These are phyloP conservation scores for Psilocybe azurescens DNA, from an alignment of 768 basidiomycete species.

Conservation along the genomic window DNA sequence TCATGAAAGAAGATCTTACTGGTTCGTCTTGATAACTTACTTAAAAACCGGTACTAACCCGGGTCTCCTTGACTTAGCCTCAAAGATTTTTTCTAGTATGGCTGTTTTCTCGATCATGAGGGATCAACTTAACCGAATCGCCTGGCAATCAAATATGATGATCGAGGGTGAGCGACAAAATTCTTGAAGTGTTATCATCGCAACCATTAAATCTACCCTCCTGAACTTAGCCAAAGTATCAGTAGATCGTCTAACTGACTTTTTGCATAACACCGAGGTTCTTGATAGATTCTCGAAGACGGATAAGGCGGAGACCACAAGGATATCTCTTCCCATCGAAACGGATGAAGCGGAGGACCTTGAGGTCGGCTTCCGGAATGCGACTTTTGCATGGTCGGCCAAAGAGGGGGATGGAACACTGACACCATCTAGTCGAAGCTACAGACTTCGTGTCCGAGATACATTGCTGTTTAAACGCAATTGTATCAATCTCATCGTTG, in stretches of 20 bases:
- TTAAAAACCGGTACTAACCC: background rate
- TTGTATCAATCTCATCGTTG: slow-evolving; percentile 61
- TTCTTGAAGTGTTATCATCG: background rate
- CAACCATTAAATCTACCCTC: background rate
- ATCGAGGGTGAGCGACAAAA: slow-evolving; percentile 41
- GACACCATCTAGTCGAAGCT: slow-evolving; percentile 53
- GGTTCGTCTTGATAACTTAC: slow-evolving; percentile 19
- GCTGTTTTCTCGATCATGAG: slow-evolving; percentile 69
- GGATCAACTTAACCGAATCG: slow-evolving; percentile 48
- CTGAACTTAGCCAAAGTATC: slow-evolving; percentile 50
- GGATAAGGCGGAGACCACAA: slow-evolving; percentile 17
- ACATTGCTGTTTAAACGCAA: slow-evolving; percentile 60
- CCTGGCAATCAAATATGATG: slow-evolving; percentile 28
- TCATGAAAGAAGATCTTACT: slow-evolving; percentile 46
- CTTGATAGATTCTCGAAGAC: slow-evolving; percentile 43
- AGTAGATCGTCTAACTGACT: slow-evolving; percentile 55
- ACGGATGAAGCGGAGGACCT: background rate
- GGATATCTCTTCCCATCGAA: background rate
- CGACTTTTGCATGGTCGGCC: slow-evolving; percentile 61
- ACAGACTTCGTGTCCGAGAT: slow-evolving; percentile 55
- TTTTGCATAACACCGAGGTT: slow-evolving; percentile 52
- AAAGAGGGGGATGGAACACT: slow-evolving; percentile 35
- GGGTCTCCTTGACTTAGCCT: slow-evolving; percentile 28
- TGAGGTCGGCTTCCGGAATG: slow-evolving; percentile 55
- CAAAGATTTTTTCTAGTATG: slow-evolving; percentile 58